Conservation (phyloP, 768 basidiomycete species). For the Collybia sp. region DNA sequence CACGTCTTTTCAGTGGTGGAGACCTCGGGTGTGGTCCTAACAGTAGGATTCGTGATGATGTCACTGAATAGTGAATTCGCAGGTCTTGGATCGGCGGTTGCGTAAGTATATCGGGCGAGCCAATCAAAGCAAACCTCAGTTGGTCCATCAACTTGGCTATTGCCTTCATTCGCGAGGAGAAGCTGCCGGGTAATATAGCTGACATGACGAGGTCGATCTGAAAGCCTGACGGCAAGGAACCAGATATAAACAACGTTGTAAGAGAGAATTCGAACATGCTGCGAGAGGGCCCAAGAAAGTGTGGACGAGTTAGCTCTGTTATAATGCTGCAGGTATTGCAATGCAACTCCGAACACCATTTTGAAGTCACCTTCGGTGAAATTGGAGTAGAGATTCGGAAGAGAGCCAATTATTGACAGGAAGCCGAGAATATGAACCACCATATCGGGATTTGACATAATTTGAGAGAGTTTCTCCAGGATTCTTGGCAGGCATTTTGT, state of each 20-base stretch:
- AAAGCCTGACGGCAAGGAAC: constrained; percentile 85
- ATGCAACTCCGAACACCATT: constrained; percentile 90
- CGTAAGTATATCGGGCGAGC: constrained; percentile 92
- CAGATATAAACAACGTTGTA: constrained; percentile 91
- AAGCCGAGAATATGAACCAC: constrained; percentile 96
- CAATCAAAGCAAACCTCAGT: constrained; percentile 98
- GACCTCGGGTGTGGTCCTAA: constrained; percentile 29
- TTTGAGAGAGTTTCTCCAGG: constrained; percentile 82
- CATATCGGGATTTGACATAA: constrained; percentile 92
- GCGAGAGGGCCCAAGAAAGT: constrained; percentile 82
- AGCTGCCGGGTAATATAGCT: constrained; percentile 85
- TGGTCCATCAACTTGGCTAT: constrained; percentile 72
- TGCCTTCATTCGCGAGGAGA: constrained; percentile 78
- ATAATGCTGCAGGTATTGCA: constrained; percentile 92
- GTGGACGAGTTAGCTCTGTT: constrained; percentile 56
- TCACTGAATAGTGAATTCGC: constrained; percentile 75
- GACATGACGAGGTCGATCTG: constrained; percentile 77
- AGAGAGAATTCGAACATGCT: constrained; percentile 86
- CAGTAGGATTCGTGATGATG: constrained; percentile 62
- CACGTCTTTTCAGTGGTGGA: constrained; percentile 67
- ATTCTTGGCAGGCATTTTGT: constrained; percentile 77
- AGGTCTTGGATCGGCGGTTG: constrained; percentile 88
- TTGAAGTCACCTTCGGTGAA: constrained; percentile 89
- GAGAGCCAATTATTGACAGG: constrained; percentile 80
- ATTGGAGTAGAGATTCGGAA: constrained; percentile 77